Base-by-base conservation (phyloP, 805 yeast species). In the Starmerella roubikii region DNA sequence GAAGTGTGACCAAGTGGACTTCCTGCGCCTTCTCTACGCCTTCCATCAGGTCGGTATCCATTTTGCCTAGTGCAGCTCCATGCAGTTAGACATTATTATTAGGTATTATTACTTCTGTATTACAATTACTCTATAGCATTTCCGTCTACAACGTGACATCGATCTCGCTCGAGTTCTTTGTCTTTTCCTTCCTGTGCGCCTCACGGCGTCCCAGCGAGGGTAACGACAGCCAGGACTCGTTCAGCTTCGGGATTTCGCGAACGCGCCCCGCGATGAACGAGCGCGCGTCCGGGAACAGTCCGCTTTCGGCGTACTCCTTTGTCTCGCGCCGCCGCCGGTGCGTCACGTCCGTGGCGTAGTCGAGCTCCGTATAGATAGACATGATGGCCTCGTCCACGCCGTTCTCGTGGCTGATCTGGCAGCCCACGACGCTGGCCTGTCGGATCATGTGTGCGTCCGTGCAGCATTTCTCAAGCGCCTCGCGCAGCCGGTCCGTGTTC, bases 21-120 rank as follows among this genome's bases (percentile, higher is more conserved):
- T 91, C 60, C 66, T 91, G 52, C 52, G 60, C 55, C 64, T 91
- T 34, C 64, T 91, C 41, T 85, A 79, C 52, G 95, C 94, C 2
- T 91, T 91, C 68, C 95, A 91, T 61, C 91, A 88, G 60, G 95
- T 83, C 34, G 97, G 97, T 32, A 81, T 91, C 44, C 97, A 88
- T 60, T 91, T 91, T 63, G 94, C 95, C 12, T 9, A 26, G 11
- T 28, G 17, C 7, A 7, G 6, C 11, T 4, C 17, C 25, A 8
- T 23, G 11, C n/a, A n/a, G n/a, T n/a, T n/a, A n/a, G n/a, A n/a
- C n/a, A n/a, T n/a, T n/a, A n/a, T n/a, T n/a, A n/a, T n/a, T n/a
- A n/a, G n/a, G n/a, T n/a, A n/a, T n/a, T n/a, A n/a, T n/a, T n/a
- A n/a, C n/a, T n/a, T n/a, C n/a, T n/a, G n/a, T n/a, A n/a, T n/a